These are phyloP conservation scores for Graphium sp. DNA, from an alignment of 2,329 filamentous ascomycete species.

Conservation along the genomic window DNA sequence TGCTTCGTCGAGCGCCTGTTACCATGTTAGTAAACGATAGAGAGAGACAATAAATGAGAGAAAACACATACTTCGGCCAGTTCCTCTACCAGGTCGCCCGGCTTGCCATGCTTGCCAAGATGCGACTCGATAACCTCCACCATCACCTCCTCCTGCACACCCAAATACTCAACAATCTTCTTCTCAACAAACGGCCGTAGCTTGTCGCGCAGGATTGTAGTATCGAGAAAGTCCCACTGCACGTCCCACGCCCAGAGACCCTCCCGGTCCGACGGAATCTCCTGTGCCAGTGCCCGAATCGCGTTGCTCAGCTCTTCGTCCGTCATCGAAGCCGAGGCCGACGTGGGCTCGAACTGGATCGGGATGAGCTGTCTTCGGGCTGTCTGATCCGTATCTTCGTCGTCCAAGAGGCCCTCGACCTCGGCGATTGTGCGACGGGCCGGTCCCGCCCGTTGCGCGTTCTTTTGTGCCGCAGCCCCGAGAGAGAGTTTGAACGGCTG, in stretches of 20 bases:
- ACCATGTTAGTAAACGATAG: slow-evolving; percentile 1
- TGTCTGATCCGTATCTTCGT: slow-evolving; percentile 68
- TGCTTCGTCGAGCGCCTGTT: slow-evolving; percentile 74
- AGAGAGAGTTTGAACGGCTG: slow-evolving; percentile 86
- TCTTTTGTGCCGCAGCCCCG: slow-evolving; percentile 68
- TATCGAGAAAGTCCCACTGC: slow-evolving; percentile 83
- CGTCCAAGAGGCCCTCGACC: slow-evolving; percentile 84
- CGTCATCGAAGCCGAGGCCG: slow-evolving; percentile 50
- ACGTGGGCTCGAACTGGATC: slow-evolving; percentile 61
- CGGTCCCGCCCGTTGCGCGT: slow-evolving; percentile 35
- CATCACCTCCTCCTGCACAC: slow-evolving; percentile 88
- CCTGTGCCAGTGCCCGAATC: slow-evolving; percentile 64
- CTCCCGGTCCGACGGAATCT: slow-evolving; percentile 76
- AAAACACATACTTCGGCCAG: slow-evolving; percentile 54
- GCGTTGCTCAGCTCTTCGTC: slow-evolving; percentile 80
- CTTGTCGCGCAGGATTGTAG: slow-evolving; percentile 65
- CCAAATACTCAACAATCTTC: slow-evolving; percentile 93
- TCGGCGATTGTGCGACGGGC: slow-evolving; percentile 74
- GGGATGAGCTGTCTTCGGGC: slow-evolving; percentile 63
- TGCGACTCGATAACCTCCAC: slow-evolving; percentile 88
- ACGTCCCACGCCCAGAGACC: slow-evolving; percentile 86
- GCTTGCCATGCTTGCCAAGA: slow-evolving; percentile 55
- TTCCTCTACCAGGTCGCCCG: slow-evolving; percentile 70
- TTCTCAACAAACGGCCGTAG: slow-evolving; percentile 91
- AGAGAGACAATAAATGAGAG: slow-evolving; percentile 2